phyloP scores from a whole-genome alignment of 1,139 yeast species.

The Nakaseomyces uthaithaninus region DNA sequence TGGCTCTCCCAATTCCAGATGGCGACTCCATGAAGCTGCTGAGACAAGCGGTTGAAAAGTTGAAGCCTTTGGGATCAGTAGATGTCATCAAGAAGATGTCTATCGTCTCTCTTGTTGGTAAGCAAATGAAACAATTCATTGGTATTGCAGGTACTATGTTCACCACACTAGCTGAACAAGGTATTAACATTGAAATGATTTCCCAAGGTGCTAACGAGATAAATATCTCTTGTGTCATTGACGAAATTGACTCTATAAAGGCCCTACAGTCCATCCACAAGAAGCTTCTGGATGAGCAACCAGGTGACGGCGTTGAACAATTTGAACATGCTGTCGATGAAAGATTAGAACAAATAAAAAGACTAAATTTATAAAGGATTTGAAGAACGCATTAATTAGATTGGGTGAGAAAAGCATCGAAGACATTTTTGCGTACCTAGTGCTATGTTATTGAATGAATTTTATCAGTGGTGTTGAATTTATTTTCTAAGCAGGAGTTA shows the following conservation, averaged over 20 bases:
- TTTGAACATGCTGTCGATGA: conserved; percentile 30
- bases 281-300: conserved; percentile 46
- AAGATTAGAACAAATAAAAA: conserved; percentile 30
- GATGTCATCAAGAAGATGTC: conserved; percentile 84
- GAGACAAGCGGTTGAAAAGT: conserved; percentile 65
- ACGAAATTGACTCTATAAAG: conserved; percentile 70
- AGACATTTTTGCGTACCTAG: too few relatives aligned
- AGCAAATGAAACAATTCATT: conserved; percentile 91
- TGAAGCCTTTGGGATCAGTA: conserved; percentile 74
- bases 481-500: too few relatives aligned
- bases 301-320: conserved; percentile 11
- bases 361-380: conserved; percentile 16
- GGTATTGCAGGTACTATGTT: conserved; percentile 98
- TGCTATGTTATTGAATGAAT: too few relatives aligned
- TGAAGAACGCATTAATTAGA: not conserved
- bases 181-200: conserved; percentile 93
- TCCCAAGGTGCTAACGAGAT: conserved; percentile 98
- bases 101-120: conserved; percentile 88
- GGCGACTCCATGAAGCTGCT: conserved; percentile 47
- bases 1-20: conserved; percentile 86
- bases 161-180: conserved; percentile 84
- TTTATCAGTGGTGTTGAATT: too few relatives aligned
- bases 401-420: too few relatives aligned
- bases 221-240: conserved; percentile 90
- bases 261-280: conserved; percentile 85